Conservation (phyloP, 495 filamentous ascomycete species). For the Talaromyces stipitatus region DNA sequence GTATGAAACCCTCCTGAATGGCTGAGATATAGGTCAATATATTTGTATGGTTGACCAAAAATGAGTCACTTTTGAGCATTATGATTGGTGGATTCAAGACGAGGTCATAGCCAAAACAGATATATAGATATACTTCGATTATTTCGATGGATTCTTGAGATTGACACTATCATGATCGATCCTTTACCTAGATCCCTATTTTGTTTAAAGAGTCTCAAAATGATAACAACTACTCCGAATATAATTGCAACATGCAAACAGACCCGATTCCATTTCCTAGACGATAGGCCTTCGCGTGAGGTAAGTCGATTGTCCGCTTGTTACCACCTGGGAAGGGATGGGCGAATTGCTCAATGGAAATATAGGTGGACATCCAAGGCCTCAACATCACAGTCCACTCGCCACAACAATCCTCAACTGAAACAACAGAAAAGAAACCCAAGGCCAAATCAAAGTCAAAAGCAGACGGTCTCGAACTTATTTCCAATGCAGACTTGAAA, state of each 20-base stretch:
- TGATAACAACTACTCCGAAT: conserved; percentile 12
- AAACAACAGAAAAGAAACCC: conserved; percentile 26
- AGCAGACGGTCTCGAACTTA: conserved; percentile 54
- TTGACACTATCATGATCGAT: no score
- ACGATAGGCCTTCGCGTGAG: conserved; percentile 33
- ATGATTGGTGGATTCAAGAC: background rate
- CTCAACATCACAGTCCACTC: conserved; percentile 55
- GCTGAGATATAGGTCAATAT: background rate
- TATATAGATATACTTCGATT: background rate
- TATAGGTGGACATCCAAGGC: conserved; percentile 59
- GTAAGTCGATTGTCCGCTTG: conserved; percentile 12
- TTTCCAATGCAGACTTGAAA: conserved; percentile 57
- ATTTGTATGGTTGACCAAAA: conserved; percentile 5
- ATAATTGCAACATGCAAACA: conserved; percentile 42
- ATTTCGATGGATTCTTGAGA: no score
- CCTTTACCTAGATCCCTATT: no score
- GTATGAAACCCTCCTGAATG: no score
- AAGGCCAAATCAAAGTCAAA: conserved; percentile 47
- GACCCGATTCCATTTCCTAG: conserved; percentile 36
- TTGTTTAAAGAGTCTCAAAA: background rate
- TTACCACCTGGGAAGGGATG: no score
- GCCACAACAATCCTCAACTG: conserved; percentile 14
- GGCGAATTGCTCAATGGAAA: background rate
- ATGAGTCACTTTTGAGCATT: conserved; percentile 1
- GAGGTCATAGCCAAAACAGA: background rate